Evolutionary conservation across 495 filamentous ascomycete species (phyloP), one percentile per base, ranked within the genome.

Genomic region (Lophium mytilinum): DNA sequence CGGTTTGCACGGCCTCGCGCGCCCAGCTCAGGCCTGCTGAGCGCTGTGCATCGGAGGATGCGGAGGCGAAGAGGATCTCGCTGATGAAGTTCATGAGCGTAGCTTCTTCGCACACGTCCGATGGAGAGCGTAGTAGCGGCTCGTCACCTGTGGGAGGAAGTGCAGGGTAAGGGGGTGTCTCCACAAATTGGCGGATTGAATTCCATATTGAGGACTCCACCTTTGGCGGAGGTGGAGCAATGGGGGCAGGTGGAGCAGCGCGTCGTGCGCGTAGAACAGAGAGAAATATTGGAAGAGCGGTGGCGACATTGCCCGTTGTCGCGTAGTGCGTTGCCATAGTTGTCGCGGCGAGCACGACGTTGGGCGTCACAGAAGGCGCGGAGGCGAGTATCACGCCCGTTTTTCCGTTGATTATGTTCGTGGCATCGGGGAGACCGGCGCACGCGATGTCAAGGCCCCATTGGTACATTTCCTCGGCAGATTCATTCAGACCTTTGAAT

Each of bases 71-170:
- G 47, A 98, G 71, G 58, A 97, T 90, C 74, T 98, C 93, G 53
- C 92, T 94, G 55, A 98, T 90, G 70, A 95, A 89, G 17, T 86
- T 78, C 83, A 90, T 87, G 3, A 96, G 72, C 6, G 79, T 87
- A 3, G 89, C 90, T 68, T 95, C 89, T 50, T 89, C 86, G 76
- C 93, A 96, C 33, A 77, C 71, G 51, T 86, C 83, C 24, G 73
- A 72, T 0, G 77, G 54, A 34, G 79, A 78, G 36, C 86, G 83
- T 3, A 75, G 52, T 0, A 88, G 82, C 0, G 85, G 78, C 14
- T 78, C 69, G 45, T 86, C 78, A 33, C 89, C 90, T 30, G 85
- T 81, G 9, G 77, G 72, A 0, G 80, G 83, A 0, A 84, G 77
- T 0, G 79, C 66, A 0, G 90, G 89, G 66, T 86, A 92, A 21